Conservation (phyloP, 1,284 basidiomycete species). For the Cystobasidiaceae sp. region DNA sequence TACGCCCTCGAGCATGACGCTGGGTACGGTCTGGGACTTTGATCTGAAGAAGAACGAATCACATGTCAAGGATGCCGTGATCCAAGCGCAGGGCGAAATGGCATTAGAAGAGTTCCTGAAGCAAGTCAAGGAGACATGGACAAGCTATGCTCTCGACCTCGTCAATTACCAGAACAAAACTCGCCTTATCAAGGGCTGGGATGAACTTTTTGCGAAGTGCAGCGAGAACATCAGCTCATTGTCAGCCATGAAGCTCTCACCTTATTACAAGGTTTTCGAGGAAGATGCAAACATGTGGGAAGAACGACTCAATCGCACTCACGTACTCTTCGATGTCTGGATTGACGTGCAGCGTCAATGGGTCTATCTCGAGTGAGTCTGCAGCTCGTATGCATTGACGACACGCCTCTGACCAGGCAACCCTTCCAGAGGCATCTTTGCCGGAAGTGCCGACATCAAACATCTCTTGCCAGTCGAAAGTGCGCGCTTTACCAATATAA, state of each 20-base stretch:
- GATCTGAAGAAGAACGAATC: slow-evolving; percentile 89
- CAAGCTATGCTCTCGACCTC: slow-evolving; percentile 87
- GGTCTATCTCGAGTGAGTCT: slow-evolving; percentile 79
- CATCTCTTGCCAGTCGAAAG: slow-evolving; percentile 96
- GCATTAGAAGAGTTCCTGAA: slow-evolving; percentile 51
- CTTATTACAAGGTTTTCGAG: slow-evolving; percentile 75
- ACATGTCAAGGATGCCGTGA: slow-evolving; percentile 86
- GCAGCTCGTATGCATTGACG: background rate
- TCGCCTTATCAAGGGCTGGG: slow-evolving; percentile 92
- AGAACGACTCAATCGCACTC: slow-evolving; percentile 80
- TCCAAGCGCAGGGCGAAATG: slow-evolving; percentile 92
- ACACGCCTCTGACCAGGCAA: background rate
- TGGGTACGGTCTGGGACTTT: slow-evolving; percentile 95
- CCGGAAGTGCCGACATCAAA: slow-evolving; percentile 97
- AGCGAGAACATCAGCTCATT: slow-evolving; percentile 94
- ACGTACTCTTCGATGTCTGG: slow-evolving; percentile 97
- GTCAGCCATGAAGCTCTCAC: slow-evolving; percentile 92
- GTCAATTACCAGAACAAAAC: slow-evolving; percentile 99
- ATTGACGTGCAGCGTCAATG: slow-evolving; percentile 99
- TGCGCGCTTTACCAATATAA: slow-evolving; percentile 96
- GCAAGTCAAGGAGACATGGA: slow-evolving; percentile 93
- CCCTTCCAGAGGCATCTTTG: slow-evolving; percentile 73
- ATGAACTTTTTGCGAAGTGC: slow-evolving; percentile 94
- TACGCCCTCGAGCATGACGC: slow-evolving; percentile 66
- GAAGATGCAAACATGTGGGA: slow-evolving; percentile 50